Evolutionary conservation across 2,329 filamentous ascomycete species (phyloP), one percentile per base, ranked within the genome.

Genomic region (Verticillium nonalfalfae): DNA sequence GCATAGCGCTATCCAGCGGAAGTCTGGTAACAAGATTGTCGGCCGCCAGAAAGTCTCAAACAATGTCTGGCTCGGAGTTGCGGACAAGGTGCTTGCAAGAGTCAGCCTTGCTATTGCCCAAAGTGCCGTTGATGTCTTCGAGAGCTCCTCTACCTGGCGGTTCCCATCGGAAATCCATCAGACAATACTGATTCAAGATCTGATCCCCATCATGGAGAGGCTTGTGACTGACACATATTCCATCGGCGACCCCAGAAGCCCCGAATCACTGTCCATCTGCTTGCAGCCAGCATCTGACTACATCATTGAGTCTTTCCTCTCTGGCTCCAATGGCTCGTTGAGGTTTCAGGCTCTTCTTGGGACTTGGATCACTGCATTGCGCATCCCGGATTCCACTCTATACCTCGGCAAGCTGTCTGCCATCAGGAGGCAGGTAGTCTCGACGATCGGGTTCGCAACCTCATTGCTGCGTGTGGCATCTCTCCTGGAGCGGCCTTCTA

Each of bases 61-160:
- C 10, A 84, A 84, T 64, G 76, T 86, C 62, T 88, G 88, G 76
- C 83, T 90, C 40, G 89, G 89, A 6, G 88, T 91, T 36, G 90
- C 93, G 5, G 90, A 96, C 66, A 89, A 92, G 70, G 84, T 90
- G 45, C 84, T 96, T 67, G 84, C 86, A 55, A 86, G 85, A 57
- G 87, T 93, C 18, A 80, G 92, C 45, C 78, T 89, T 56, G 87
- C 88, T 4, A 90, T 94, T 68, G 88, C 89, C 7, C 87, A 90
- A 66, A 88, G 88, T 1, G 82, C 91, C 65, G 83, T 96, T 31
- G 93, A 96, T 69, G 85, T 96, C 7, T 89, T 96, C 67, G 93
- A 96, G 75, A 95, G 90, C 73, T 90, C 90, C 40, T 85, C 87
- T 35, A 92, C 88, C 5, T 99, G 94, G 95, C 89, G 88, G 66